Conservation (phyloP, 352 stramenopile genomes). For the Blastocystis hominis region DNA sequence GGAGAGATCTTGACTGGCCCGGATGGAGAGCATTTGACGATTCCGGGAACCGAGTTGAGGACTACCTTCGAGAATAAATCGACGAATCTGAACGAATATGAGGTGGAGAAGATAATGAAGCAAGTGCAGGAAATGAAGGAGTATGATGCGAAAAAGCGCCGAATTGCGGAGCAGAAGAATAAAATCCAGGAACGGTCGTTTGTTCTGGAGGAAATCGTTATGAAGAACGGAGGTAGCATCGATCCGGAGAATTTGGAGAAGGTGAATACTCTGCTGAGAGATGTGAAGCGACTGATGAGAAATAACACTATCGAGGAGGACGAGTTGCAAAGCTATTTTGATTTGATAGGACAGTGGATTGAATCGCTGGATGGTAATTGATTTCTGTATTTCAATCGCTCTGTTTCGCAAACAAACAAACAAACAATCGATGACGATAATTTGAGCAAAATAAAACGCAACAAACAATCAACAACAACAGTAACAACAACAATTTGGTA, state of each 20-base stretch:
- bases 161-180: background rate
- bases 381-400: background rate
- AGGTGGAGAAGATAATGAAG: background rate
- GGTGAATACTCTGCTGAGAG: background rate
- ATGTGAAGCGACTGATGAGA: background rate
- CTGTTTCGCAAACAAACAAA: slow-evolving; percentile 42
- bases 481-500: too few species aligned
- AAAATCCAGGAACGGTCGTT: background rate
- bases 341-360: slow-evolving; percentile 4
- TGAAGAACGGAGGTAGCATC: background rate
- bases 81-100: slow-evolving; percentile 12
- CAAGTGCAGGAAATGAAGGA: background rate
- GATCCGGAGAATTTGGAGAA: background rate
- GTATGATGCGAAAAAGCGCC: background rate
- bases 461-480: too few species aligned
- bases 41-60: background rate
- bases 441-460: too few species aligned
- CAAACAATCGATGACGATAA: too few species aligned
- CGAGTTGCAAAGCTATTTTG: background rate
- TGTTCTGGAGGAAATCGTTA: background rate
- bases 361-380: background rate
- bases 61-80: slow-evolving; percentile 24
- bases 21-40: background rate
- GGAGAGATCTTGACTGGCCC: background rate
- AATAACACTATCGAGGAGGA: background rate